Evolutionary conservation across 2,329 filamentous ascomycete genomes (phyloP).

Genomic region (Pyricularia pennisetigena): DNA sequence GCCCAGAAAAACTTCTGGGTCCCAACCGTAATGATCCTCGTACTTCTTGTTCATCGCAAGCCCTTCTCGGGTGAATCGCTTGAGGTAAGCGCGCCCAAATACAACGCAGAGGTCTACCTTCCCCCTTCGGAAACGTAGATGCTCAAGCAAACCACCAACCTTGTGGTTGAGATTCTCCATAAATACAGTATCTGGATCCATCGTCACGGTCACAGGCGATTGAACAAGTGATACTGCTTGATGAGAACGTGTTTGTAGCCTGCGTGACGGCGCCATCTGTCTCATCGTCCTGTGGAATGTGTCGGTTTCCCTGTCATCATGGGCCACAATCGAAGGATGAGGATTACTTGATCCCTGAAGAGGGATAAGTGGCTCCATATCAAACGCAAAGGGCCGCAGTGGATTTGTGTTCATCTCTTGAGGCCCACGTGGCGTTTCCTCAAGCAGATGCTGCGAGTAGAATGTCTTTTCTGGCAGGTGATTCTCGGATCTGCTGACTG

Average conservation of each 20-base stretch:
- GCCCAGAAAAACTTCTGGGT: conserved; percentile 6
- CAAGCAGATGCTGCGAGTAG: neutral
- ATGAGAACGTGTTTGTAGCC: neutral
- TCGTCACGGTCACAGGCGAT: neutral
- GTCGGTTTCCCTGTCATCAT: neutral
- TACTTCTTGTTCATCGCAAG: conserved; percentile 14
- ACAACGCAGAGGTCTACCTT: conserved; percentile 16
- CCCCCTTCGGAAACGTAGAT: conserved; percentile 12
- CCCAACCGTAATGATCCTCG: conserved; percentile 15
- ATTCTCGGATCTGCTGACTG: neutral
- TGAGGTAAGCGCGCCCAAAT: conserved; percentile 18
- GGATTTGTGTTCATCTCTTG: neutral
- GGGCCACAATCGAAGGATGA: neutral
- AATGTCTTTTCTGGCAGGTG: neutral
- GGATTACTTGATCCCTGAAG: neutral
- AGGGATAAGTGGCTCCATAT: conserved; percentile 2
- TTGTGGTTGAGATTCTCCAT: conserved; percentile 4
- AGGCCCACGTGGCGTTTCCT: neutral
- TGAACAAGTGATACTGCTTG: neutral
- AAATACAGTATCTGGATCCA: conserved; percentile 3
- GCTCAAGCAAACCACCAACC: conserved; percentile 9
- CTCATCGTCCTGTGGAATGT: neutral
- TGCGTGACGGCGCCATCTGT: conserved; percentile 1
- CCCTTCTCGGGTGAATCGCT: conserved; percentile 9
- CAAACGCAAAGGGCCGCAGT: neutral